Base-by-base conservation (phyloP, 176 grass and related monocot species). In the Phragmites australis region DNA sequence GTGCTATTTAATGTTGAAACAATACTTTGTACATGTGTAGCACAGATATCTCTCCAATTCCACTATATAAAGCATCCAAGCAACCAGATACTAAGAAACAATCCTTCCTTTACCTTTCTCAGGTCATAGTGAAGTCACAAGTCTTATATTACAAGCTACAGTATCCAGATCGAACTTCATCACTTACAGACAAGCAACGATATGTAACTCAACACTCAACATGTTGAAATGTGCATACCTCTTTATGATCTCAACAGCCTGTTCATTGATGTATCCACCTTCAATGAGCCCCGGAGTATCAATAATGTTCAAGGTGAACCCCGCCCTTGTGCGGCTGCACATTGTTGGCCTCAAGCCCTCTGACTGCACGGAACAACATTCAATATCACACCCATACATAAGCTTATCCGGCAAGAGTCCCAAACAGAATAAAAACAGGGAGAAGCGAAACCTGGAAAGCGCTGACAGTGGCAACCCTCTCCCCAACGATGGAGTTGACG, bases 261-360 rank as follows among this genome's bases (percentile, higher is more conserved):
- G 93, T 39, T 93, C 96, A 70, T 95, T 99, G 43, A 99, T 88
- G 83, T 99, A 99, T 56, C 96, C 96, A 82, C 90, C 93, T 89
- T 99, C 96, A 56, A 96, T 92, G 60, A 99, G 82, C 62, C 96
- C 93, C 19, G 96, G 96, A 31, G 96, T 99, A 68, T 99, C 90
- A 5, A 99, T 99, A 37, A 99, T 89, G 87, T 91, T 95, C 80
- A 95, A 90, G 60, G 96, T 99, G 88, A 99, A 99, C 10, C 90
- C 93, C 14, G 90, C 93, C 29, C 86, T 73, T 18, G 81, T 80
- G 50, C 93, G 86, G 30, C 84, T 88, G 76, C 93, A 95, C 90
- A 95, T 99, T 61, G 62, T 91, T 1, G 96, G 90, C 39, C 96
- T 89, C 79, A 99, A 68, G 80, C 96, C 93, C 84, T 99, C 93